Evolutionary conservation across 129 eudicot genomes (phyloP).

Genomic region (Escallonia rubra): DNA sequence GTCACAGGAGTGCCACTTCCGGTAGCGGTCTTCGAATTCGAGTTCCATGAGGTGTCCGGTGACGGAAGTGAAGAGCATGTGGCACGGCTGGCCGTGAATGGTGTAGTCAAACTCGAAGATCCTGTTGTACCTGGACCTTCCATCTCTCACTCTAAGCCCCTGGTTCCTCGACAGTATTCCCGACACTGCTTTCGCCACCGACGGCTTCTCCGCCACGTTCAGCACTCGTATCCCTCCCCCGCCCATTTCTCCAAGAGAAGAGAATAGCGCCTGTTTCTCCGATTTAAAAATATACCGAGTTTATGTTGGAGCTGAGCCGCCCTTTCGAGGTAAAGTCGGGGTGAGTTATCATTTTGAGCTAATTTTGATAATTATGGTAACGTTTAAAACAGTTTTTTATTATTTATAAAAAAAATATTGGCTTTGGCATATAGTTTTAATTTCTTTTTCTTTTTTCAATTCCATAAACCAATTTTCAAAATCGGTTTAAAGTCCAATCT

Average conservation of each 20-base stretch:
- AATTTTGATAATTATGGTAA: no score
- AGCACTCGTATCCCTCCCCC: slow-evolving; percentile 57
- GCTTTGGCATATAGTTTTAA: no score
- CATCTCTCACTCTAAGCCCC: slow-evolving; percentile 60
- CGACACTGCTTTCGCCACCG: slow-evolving; percentile 86
- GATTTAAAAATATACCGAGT: no score
- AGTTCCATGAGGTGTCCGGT: slow-evolving; percentile 96
- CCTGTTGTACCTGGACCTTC: slow-evolving; percentile 81
- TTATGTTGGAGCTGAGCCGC: no score
- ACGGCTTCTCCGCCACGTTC: slow-evolving; percentile 98
- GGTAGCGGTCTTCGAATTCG: slow-evolving; percentile 72
- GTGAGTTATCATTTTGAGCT: no score
- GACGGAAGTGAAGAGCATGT: slow-evolving; percentile 83
- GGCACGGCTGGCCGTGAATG: slow-evolving; percentile 48
- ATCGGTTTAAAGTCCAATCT: no score
- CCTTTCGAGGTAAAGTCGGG: no score
- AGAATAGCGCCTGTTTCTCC: no score
- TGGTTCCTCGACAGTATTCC: slow-evolving; percentile 52
- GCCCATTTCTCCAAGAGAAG: background rate
- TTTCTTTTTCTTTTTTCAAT: no score
- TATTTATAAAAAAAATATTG: no score
- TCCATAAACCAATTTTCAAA: no score
- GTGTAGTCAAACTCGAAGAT: slow-evolving; percentile 71
- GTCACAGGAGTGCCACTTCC: slow-evolving; percentile 87
- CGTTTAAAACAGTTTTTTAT: no score